Conservation (phyloP, 345 rosid species). For the Geranium rotundifolium region DNA sequence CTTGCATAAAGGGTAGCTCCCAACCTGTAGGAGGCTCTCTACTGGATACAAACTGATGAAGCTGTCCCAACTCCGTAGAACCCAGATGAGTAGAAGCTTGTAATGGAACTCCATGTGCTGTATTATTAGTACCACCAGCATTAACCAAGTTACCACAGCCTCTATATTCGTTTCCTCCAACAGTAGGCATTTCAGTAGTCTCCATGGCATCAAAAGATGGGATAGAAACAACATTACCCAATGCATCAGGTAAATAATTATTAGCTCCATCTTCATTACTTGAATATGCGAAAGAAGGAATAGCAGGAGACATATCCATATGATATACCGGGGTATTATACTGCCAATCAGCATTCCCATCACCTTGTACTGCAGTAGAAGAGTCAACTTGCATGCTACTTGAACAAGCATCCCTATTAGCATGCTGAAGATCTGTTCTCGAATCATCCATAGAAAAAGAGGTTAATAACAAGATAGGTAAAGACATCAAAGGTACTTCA, state of each 20-base stretch:
- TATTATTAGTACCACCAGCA: slow-evolving; percentile 11
- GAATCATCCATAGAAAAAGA: slow-evolving; percentile 34
- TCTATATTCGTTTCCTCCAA: slow-evolving; percentile 8
- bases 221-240: slow-evolving; percentile 24
- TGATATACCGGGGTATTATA: slow-evolving; percentile 47
- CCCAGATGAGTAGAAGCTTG: slow-evolving; percentile 15
- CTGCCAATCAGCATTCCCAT: slow-evolving; percentile 37
- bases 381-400: slow-evolving; percentile 32
- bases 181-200: slow-evolving; percentile 31
- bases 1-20: slow-evolving; percentile 63
- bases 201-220: slow-evolving; percentile 26
- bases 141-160: slow-evolving; percentile 4
- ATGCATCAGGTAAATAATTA: slow-evolving; percentile 22
- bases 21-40: slow-evolving; percentile 41
- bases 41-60: slow-evolving; percentile 33
- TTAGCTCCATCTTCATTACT: slow-evolving; percentile 23
- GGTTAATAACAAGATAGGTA: slow-evolving; percentile 40
- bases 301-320: slow-evolving; percentile 47
- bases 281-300: slow-evolving; percentile 28
- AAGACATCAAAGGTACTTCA: slow-evolving; percentile 44
- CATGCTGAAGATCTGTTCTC: slow-evolving; percentile 31
- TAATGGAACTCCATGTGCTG: slow-evolving; percentile 10
- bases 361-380: slow-evolving; percentile 35
- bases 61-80: slow-evolving; percentile 13
- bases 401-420: slow-evolving; percentile 26